These are phyloP conservation scores for Cubamyces lactineus DNA, from an alignment of 768 basidiomycete genomes.

Conservation along the genomic window DNA sequence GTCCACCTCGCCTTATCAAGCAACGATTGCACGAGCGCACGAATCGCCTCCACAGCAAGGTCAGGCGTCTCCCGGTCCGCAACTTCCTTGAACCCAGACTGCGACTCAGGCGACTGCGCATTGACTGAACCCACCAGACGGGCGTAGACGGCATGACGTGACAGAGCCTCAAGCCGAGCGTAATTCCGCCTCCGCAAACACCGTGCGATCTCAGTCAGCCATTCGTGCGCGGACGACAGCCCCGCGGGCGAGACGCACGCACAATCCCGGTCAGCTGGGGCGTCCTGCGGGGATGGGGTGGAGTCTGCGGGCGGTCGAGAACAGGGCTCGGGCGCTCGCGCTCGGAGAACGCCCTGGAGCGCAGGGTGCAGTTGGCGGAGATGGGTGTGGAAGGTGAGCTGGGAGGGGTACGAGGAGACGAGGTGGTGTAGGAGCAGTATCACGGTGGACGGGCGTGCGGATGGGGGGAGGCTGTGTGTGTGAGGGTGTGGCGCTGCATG, in stretches of 20 bases:
- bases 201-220: constrained; percentile 57
- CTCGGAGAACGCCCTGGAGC: constrained; percentile 30
- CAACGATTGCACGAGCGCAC: constrained; percentile 48
- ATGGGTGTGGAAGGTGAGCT: constrained; percentile 55
- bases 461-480: neutral
- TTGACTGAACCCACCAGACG: constrained; percentile 24
- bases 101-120: neutral
- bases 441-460: constrained; percentile 32
- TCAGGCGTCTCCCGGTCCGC: neutral
- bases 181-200: constrained; percentile 61
- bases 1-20: constrained; percentile 53
- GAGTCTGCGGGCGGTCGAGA: neutral
- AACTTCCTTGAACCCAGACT: neutral
- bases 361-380: constrained; percentile 44
- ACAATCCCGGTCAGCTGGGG: neutral
- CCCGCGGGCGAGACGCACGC: neutral
- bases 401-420: constrained; percentile 63
- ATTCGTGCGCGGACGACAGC: constrained; percentile 36
- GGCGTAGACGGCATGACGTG: constrained; percentile 36
- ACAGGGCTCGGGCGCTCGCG: neutral
- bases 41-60: constrained; percentile 47
- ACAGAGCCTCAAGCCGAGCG: constrained; percentile 51
- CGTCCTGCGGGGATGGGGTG: constrained; percentile 5
- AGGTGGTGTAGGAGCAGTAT: constrained; percentile 64
- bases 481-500: neutral